These are phyloP conservation scores for Trichocomaceae sp. DNA, from an alignment of 2,329 filamentous ascomycete species.

Conservation along the genomic window DNA sequence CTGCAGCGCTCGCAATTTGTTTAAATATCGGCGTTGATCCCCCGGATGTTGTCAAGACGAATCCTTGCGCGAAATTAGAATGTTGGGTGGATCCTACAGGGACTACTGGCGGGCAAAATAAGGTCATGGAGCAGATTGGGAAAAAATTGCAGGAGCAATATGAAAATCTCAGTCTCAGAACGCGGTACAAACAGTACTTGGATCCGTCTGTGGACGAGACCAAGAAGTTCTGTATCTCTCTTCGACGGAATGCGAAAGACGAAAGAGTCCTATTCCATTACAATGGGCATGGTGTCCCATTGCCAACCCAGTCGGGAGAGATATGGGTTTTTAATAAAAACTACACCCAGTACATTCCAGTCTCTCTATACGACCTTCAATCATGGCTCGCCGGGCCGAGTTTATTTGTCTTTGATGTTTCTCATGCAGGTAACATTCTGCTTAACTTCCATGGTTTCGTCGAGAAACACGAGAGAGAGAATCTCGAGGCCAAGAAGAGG, in stretches of 20 bases:
- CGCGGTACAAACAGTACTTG: conserved; percentile 94
- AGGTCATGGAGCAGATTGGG: conserved; percentile 87
- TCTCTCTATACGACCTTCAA: conserved; percentile 90
- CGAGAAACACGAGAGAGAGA: conserved; percentile 88
- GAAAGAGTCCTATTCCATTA: conserved; percentile 97
- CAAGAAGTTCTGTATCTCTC: conserved; percentile 87
- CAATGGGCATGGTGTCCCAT: conserved; percentile 94
- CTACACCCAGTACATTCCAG: conserved; percentile 97
- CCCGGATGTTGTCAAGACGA: conserved; percentile 93
- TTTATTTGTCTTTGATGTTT: conserved; percentile 96
- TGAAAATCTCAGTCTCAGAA: conserved; percentile 86
- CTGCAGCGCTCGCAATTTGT: conserved; percentile 86
- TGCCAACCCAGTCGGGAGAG: conserved; percentile 90
- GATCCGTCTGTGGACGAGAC: conserved; percentile 97
- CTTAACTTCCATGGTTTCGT: conserved; percentile 91
- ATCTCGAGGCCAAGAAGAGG: conserved; percentile 64
- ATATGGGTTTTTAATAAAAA: conserved; percentile 99
- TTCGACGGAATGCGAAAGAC: conserved; percentile 88
- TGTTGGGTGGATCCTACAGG: conserved; percentile 92
- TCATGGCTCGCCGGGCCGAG: conserved; percentile 93
- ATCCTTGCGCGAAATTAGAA: conserved; percentile 85
- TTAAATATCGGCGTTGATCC: conserved; percentile 97
- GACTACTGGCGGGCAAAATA: conserved; percentile 65
- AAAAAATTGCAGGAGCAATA: conserved; percentile 96
- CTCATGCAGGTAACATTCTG: conserved; percentile 90